Conservation (phyloP, 2,329 filamentous ascomycete species). For the Penicillium brasilianum region DNA sequence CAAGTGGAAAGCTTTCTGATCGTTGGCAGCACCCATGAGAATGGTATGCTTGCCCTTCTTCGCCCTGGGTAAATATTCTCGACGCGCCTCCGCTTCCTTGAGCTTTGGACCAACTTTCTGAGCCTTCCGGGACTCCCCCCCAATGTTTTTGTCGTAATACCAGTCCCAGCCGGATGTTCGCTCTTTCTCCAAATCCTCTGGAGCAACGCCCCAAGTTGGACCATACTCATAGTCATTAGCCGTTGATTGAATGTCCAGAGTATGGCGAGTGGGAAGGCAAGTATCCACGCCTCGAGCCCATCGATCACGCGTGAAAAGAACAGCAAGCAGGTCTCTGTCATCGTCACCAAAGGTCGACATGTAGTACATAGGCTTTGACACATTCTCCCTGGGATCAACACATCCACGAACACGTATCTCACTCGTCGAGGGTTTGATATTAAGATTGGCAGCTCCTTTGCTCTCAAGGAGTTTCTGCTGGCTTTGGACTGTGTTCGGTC, state of each 20-base stretch:
- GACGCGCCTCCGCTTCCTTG: constrained; percentile 41
- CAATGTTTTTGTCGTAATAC: constrained; percentile 54
- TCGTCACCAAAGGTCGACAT: constrained; percentile 58
- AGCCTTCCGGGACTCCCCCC: constrained; percentile 46
- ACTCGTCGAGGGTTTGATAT: constrained; percentile 18
- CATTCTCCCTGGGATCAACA: constrained; percentile 41
- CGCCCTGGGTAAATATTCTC: constrained; percentile 49
- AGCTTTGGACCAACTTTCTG: constrained; percentile 48
- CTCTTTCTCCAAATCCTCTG: constrained; percentile 51
- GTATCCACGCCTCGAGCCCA: constrained; percentile 56
- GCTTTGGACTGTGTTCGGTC: background rate
- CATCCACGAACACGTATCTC: constrained; percentile 46
- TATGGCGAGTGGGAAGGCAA: constrained; percentile 56
- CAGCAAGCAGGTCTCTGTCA: constrained; percentile 54
- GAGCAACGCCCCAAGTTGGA: constrained; percentile 50
- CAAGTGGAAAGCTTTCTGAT: constrained; percentile 52
- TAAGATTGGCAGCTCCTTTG: constrained; percentile 16
- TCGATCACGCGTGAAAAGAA: constrained; percentile 54
- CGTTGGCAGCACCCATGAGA: constrained; percentile 56
- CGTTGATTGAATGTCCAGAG: constrained; percentile 36
- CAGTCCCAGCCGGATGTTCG: constrained; percentile 57
- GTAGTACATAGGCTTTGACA: constrained; percentile 52
- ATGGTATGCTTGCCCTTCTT: constrained; percentile 47
- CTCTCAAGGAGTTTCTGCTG: constrained; percentile 7
- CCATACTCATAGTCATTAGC: constrained; percentile 46